Evolutionary conservation across 306 rosid genomes (phyloP).

Genomic region (Cucumis melo): DNA sequence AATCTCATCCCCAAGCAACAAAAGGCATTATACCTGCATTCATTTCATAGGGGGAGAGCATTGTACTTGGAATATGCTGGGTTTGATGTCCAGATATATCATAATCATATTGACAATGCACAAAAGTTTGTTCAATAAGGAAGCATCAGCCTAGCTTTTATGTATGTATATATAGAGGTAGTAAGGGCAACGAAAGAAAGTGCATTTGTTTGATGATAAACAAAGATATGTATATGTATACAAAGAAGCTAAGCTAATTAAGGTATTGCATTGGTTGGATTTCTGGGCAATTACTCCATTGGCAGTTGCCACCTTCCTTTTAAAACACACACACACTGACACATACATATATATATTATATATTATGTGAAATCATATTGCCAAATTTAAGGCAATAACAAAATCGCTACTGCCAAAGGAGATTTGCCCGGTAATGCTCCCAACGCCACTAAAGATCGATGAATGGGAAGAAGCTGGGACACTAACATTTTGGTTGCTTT

Average conservation of each 20-base stretch:
- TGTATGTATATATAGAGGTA: constrained; percentile 11
- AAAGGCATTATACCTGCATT: neutral
- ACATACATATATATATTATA: too few species aligned
- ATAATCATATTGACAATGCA: too few species aligned
- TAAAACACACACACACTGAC: too few species aligned
- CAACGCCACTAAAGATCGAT: neutral
- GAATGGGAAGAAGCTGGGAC: too few species aligned
- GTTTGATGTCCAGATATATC: too few species aligned
- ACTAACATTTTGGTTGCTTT: too few species aligned
- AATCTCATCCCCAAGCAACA: neutral
- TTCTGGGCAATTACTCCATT: constrained; percentile 49
- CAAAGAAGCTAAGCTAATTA: neutral
- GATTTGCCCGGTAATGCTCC: constrained; percentile 61
- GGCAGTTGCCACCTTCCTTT: constrained; percentile 21
- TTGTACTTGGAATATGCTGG: constrained; percentile 6
- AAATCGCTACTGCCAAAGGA: constrained; percentile 43
- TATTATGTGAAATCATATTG: too few species aligned
- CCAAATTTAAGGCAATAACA: too few species aligned
- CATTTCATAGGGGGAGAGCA: neutral
- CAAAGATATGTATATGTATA: neutral
- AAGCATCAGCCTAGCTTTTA: too few species aligned
- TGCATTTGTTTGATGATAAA: neutral
- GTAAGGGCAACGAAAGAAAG: neutral
- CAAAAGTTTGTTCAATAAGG: neutral
- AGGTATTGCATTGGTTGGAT: constrained; percentile 24